These are phyloP conservation scores for Peziza echinospora DNA, from an alignment of 495 filamentous ascomycete genomes.

Conservation along the genomic window DNA sequence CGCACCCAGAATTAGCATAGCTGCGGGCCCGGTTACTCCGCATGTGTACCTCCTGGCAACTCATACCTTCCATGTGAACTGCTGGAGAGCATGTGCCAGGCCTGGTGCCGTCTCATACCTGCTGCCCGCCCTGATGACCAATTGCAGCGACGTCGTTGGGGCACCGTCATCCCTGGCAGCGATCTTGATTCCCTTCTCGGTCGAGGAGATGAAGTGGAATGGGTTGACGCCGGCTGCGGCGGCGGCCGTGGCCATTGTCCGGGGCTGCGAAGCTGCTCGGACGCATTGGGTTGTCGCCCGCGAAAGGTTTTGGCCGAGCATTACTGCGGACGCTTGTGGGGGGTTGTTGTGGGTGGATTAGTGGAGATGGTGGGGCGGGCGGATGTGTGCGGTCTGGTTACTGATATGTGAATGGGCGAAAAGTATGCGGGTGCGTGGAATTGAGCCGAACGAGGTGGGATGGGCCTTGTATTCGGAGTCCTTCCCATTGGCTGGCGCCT, in stretches of 20 bases:
- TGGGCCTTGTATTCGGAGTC: neutral
- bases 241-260: constrained; percentile 52
- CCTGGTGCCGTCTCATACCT: constrained; percentile 78
- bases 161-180: constrained; percentile 71
- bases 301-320: constrained; percentile 21
- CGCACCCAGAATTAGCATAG: no score
- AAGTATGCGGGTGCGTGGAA: constrained; percentile 1
- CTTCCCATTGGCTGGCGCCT: neutral
- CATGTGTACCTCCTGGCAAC: no score
- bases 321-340: constrained; percentile 21
- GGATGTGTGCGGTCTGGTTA: constrained; percentile 3
- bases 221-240: constrained; percentile 47
- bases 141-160: constrained; percentile 67
- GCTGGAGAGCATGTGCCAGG: constrained; percentile 68
- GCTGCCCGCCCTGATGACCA: constrained; percentile 83
- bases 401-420: constrained; percentile 9
- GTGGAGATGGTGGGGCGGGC: constrained; percentile 1
- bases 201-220: constrained; percentile 71
- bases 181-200: constrained; percentile 70
- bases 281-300: constrained; percentile 28
- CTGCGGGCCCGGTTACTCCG: neutral
- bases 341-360: constrained; percentile 12
- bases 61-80: constrained; percentile 89
- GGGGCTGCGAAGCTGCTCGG: constrained; percentile 26
- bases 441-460: neutral